Base-by-base conservation (phyloP, 495 filamentous ascomycete genomes). In the Xylaria flabelliformis region DNA sequence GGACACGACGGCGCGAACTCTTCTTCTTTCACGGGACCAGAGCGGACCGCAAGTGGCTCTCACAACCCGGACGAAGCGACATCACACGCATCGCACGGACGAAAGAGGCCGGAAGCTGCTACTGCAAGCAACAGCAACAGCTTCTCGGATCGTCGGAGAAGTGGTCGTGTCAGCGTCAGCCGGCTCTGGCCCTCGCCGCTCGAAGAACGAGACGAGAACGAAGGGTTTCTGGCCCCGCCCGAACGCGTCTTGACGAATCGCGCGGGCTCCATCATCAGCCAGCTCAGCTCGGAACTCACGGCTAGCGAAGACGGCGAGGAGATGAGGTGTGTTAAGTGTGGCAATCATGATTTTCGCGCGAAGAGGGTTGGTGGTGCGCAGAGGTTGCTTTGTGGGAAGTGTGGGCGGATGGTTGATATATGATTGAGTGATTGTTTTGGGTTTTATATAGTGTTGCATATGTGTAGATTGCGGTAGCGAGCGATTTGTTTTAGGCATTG, bases 221-320 rank as follows among this genome's bases (percentile, higher is more conserved):
- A 73, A 0, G 71, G 29, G 26, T 62, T 55, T 41, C 50, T 77
- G 0, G 17, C 63, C 0, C 69, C 77, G 6, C 71, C 74, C 3
- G 34, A 42, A 26, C 74, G 44, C 24, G 36, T 21, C 5, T 6
- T 53, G 26, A 59, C 64, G 24, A 50, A 44, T n/a, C 73, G 76
- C 13, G 70, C 74, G 5, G 75, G 73, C 1, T 82, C 80, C 36
- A 69, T 72, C n/a, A 64, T 63, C 32, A 82, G 80, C 64, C 72
- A 72, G 8, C 46, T 79, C 17, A 81, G 78, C 74, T 81, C 78
- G 24, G 81, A 82, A n/a, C 66, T 81, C 6, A 79, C 76, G 15
- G 63, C 32, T 0, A 78, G 76, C 58, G 79, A 80, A 0, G 78
- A 80, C 4, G 77, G 73, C 36, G 79, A 80, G 56, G 79, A 81